Conservation (phyloP, 192 early-diverging fungal species). For the Backusella circina region DNA sequence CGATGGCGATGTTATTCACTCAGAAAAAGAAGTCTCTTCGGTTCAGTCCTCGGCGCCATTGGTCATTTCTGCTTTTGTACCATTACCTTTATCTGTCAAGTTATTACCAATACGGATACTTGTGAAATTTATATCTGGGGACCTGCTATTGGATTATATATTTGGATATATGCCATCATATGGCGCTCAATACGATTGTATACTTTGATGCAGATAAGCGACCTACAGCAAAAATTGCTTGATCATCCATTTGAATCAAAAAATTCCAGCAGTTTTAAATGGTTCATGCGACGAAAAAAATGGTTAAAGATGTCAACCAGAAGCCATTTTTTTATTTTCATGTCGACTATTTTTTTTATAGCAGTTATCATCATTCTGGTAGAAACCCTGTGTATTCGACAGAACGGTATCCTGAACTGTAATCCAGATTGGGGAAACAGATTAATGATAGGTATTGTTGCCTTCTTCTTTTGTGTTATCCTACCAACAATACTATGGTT, state of each 20-base stretch:
- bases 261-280: neutral
- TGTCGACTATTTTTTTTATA: neutral
- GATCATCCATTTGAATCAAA: neutral
- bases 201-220: slow-evolving; percentile 7
- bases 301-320: neutral
- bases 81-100: neutral
- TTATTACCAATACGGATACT: neutral
- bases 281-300: neutral
- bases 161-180: slow-evolving; percentile 14
- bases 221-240: neutral
- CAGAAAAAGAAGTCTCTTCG: slow-evolving; percentile 10
- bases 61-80: slow-evolving; percentile 10
- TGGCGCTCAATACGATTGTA: slow-evolving; percentile 9
- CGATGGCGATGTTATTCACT: slow-evolving; percentile 1
- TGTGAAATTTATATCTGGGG: slow-evolving; percentile 20
- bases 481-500: slow-evolving; percentile 47
- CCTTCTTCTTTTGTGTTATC: slow-evolving; percentile 38
- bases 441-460: neutral
- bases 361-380: neutral
- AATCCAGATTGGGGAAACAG: neutral
- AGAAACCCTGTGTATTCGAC: neutral
- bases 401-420: neutral
- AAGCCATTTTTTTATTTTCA: neutral
- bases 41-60: neutral
- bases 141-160: neutral